Evolutionary conservation across 768 basidiomycete species (phyloP).

Genomic region (Trametes meyenii): DNA sequence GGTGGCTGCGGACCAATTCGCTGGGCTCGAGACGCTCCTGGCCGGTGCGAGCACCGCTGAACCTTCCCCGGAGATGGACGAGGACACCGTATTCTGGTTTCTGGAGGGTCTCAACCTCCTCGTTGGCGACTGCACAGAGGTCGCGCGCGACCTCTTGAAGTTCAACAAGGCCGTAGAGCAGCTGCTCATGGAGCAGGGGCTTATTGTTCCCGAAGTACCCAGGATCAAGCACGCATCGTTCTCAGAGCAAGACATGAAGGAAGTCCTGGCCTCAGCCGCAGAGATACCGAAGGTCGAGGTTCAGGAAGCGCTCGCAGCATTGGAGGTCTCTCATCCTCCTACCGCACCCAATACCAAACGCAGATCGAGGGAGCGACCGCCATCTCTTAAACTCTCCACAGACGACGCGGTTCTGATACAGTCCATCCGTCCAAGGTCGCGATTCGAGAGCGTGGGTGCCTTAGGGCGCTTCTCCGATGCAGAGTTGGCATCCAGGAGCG

Average conservation of each 20-base stretch:
- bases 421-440: slow-evolving; percentile 9
- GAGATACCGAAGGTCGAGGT: slow-evolving; percentile 8
- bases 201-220: neutral
- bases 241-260: slow-evolving; percentile 19
- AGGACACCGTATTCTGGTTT: slow-evolving; percentile 21
- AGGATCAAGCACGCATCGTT: slow-evolving; percentile 17
- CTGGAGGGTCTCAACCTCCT: slow-evolving; percentile 20
- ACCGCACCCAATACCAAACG: neutral
- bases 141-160: slow-evolving; percentile 19
- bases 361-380: slow-evolving; percentile 13
- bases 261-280: slow-evolving; percentile 10
- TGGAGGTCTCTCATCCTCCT: slow-evolving; percentile 5
- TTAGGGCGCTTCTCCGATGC: slow-evolving; percentile 4
- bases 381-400: slow-evolving; percentile 19
- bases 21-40: slow-evolving; percentile 10
- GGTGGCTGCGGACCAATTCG: slow-evolving; percentile 9
- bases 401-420: slow-evolving; percentile 21
- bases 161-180: slow-evolving; percentile 18
- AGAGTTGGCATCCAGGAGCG: neutral
- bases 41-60: neutral
- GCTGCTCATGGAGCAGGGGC: slow-evolving; percentile 9
- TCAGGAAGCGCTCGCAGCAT: slow-evolving; percentile 7
- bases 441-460: slow-evolving; percentile 12
- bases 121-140: slow-evolving; percentile 17
- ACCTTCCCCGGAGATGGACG: slow-evolving; percentile 11